Evolutionary conservation across 1,139 yeast genomes (phyloP).

Genomic region (Blastobotrys arbuscula): DNA sequence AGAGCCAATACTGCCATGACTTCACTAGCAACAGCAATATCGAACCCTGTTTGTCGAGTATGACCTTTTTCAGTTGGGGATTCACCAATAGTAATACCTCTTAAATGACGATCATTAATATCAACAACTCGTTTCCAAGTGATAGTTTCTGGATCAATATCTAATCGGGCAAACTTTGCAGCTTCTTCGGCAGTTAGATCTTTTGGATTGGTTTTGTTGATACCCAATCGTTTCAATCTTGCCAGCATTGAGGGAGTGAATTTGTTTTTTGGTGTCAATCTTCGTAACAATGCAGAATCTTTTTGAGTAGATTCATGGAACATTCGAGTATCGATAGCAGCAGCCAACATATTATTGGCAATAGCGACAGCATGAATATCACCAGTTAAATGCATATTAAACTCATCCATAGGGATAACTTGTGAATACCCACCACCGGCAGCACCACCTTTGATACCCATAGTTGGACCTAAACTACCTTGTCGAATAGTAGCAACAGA

Average conservation of each 20-base stretch:
- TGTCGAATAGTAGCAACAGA: constrained; percentile 96
- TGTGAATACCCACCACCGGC: constrained; percentile 99
- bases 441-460: constrained; percentile 99
- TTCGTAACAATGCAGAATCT: constrained; percentile 77
- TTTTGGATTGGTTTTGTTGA: constrained; percentile 73
- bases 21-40: constrained; percentile 94
- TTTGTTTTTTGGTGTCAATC: constrained; percentile 90
- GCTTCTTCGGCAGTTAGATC: constrained; percentile 78
- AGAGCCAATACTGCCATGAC: constrained; percentile 98
- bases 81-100: constrained; percentile 89
- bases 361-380: constrained; percentile 96
- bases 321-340: constrained; percentile 96
- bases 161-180: constrained; percentile 71
- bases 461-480: constrained; percentile 99
- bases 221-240: constrained; percentile 76
- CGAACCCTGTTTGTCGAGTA: constrained; percentile 88
- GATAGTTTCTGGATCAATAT: constrained; percentile 88
- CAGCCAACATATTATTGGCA: constrained; percentile 93
- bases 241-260: constrained; percentile 76
- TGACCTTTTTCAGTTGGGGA: constrained; percentile 94
- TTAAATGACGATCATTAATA: constrained; percentile 86
- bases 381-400: constrained; percentile 97
- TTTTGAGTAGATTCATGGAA: constrained; percentile 95
- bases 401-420: constrained; percentile 99
- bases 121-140: constrained; percentile 98